phyloP scores from a whole-genome alignment of 2,329 filamentous ascomycete genomes.

The Capronia americana region DNA sequence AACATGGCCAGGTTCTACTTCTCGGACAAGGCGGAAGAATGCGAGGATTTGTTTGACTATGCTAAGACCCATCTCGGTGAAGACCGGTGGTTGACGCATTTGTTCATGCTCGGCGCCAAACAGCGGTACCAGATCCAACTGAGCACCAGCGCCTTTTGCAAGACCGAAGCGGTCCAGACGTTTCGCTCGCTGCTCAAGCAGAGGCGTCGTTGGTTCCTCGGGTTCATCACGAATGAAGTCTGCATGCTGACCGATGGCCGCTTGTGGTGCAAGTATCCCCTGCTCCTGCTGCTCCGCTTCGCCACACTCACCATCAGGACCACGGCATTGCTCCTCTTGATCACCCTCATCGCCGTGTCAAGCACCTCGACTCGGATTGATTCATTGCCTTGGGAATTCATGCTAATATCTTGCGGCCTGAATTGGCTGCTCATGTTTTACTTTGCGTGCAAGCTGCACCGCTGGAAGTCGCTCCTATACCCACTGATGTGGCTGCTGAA shows the following conservation, averaged over 20 bases:
- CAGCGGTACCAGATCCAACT: slow-evolving; percentile 95
- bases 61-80: slow-evolving; percentile 95
- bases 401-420: slow-evolving; percentile 86
- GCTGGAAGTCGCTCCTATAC: slow-evolving; percentile 95
- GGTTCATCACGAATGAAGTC: slow-evolving; percentile 96
- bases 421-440: slow-evolving; percentile 98
- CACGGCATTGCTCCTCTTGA: slow-evolving; percentile 90
- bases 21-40: slow-evolving; percentile 93
- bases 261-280: slow-evolving; percentile 87
- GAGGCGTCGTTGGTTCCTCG: slow-evolving; percentile 92
- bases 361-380: slow-evolving; percentile 80
- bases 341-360: slow-evolving; percentile 84
- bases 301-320: slow-evolving; percentile 97
- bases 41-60: slow-evolving; percentile 94
- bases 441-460: slow-evolving; percentile 82
- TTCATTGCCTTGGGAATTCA: slow-evolving; percentile 89
- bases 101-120: slow-evolving; percentile 98
- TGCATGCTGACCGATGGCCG: slow-evolving; percentile 97
- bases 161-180: slow-evolving; percentile 94
- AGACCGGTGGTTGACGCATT: slow-evolving; percentile 94
- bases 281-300: slow-evolving; percentile 84
- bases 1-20: slow-evolving; percentile 99
- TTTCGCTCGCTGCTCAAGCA: slow-evolving; percentile 89
- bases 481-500: slow-evolving; percentile 95
- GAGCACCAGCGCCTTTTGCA: slow-evolving; percentile 97